Evolutionary conservation across 805 yeast species (phyloP), one percentile per base, ranked within the genome.

Genomic region (Candida boleticola): DNA sequence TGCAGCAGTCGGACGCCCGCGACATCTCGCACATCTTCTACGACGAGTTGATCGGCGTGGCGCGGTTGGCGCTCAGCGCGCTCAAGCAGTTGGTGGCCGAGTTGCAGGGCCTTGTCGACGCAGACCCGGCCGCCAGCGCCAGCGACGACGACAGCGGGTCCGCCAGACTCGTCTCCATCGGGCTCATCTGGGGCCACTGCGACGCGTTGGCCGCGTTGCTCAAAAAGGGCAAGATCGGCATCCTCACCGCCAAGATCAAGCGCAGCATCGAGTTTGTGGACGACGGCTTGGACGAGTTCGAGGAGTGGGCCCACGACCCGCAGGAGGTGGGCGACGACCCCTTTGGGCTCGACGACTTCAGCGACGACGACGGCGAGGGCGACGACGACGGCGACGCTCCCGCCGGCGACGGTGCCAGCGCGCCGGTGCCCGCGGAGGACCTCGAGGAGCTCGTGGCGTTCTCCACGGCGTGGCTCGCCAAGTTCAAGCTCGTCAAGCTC

Each of bases 101-200:
- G 17, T 17, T 49, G 37, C 46, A 48, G 39, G 45, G 43, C 27
- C 5, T 63, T 6, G 44, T 44, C 9, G 37, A 23, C 11, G 39
- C 37, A 5, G 25, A 44, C 10, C 36, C 31, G 2, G 45, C 41
- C n/a, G 51, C 46, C 13, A 41, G 29, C 27, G 42, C 31, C 46
- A 40, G 17, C 27, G 23, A 35, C 27, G n/a, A 43, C 3, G 31
- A 55, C 3, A 33, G 54, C 10, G 7, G 21, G 21, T 16, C 16
- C 16, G 22, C 20, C 5, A 68, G 90, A 51, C 62, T 86, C 23
- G 61, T 79, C 1, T 67, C 79, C 0, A 77, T 85, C 17, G 93
- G 89, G 13, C 74, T 76, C 54, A 67, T 86, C 3, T 87, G 95
- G 95, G 71, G 79, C n/a, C 58, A 66, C 26, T 83, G 89, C 56